Base-by-base conservation (phyloP, 2,329 filamentous ascomycete genomes). In the Incumbomyces lentus region DNA sequence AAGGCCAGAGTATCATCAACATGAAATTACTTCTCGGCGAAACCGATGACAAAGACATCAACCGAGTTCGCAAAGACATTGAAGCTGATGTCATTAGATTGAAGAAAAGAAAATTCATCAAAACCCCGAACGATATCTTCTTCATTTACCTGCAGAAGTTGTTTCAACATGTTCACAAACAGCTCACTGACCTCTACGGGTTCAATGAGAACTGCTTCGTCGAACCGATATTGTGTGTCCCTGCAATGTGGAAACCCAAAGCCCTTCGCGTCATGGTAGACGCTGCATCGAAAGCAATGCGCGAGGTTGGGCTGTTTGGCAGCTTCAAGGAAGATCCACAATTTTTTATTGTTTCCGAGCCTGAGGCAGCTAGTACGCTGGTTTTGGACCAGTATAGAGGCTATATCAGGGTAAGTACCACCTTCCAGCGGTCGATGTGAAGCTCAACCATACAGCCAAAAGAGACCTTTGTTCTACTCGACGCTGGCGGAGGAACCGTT, bases 401-500 rank as follows among this genome's bases (percentile, higher is more conserved):
- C 4, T 17, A 35, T n/a, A n/a, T 35, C 4, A n/a, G 33, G 6
- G 33, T 35, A 35, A 35, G 33, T 17, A 12, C 12, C 16, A 35
- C 13, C n/a, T 6, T 4, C 16, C 11, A 14, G 33, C 16, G 6
- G 11, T 17, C 16, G 4, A 6, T 14, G 4, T 12, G 4, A 17
- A n/a, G 13, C 13, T 14, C 16, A 17, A 35, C 33, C 5, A 17
- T 6, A 35, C 11, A 35, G 33, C n/a, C 33, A 35, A n/a, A 35
- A 14, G 33, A 35, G 12, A 35, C 33, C 12, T 50, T 50, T 31
- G 40, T 50, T 13, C 29, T 50, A 14, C 37, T 50, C 5, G 48
- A 50, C 30, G 48, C 48, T n/a, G 48, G 48, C 32, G 48, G 48
- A 18, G 48, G 48, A n/a, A 50, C 48, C 18, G 48, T 50, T 26